Evolutionary conservation across 257 asterid species (phyloP).

Genomic region (Misopates orontium): DNA sequence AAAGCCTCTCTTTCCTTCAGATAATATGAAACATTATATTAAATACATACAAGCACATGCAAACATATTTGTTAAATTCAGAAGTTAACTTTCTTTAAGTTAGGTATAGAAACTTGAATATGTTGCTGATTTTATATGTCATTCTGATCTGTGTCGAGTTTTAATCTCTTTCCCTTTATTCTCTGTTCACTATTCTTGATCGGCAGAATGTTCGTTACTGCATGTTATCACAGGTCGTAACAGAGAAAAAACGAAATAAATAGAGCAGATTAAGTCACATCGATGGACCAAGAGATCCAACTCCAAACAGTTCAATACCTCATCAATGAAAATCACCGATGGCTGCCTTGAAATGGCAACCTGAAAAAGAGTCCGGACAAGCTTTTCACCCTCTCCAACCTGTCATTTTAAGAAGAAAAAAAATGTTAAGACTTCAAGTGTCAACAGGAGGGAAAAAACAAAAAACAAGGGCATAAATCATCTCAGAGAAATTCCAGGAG

Average conservation of each 20-base stretch:
- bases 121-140: too few relatives aligned
- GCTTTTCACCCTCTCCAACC: constrained; percentile 99
- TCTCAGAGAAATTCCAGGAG: not conserved
- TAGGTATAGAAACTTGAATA: too few relatives aligned
- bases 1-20: too few relatives aligned
- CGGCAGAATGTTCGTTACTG: too few relatives aligned
- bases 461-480: constrained; percentile 19
- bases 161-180: too few relatives aligned
- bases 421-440: constrained; percentile 26
- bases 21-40: too few relatives aligned
- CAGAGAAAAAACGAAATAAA: too few relatives aligned
- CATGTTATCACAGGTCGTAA: too few relatives aligned
- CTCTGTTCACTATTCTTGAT: too few relatives aligned
- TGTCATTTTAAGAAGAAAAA: constrained; percentile 36
- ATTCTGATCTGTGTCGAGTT: too few relatives aligned
- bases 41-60: not conserved
- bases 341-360: constrained; percentile 94
- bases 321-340: constrained; percentile 96
- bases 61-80: not conserved
- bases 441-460: constrained; percentile 17
- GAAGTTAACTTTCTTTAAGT: too few relatives aligned
- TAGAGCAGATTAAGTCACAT: too few relatives aligned
- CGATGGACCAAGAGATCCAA: constrained; percentile 19
- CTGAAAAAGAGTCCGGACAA: constrained; percentile 89
- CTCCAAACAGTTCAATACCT: constrained; percentile 55